Evolutionary conservation across 306 rosid species (phyloP), one percentile per base, ranked within the genome.

Genomic region (Gillenia trifoliata): DNA sequence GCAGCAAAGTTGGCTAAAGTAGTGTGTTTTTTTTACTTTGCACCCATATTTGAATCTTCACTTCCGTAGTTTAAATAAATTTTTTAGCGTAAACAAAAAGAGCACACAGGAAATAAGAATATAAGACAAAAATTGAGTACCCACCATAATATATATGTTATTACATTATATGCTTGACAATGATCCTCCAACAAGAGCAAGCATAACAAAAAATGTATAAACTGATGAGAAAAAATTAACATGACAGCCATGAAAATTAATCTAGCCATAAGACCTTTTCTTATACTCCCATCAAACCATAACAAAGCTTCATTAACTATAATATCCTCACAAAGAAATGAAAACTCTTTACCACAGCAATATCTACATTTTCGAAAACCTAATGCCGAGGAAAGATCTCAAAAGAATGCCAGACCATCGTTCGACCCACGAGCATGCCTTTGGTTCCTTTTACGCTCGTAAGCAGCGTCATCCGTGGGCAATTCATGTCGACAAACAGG

Each of bases 401-500:
- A 86, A 65, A 80, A 78, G 33, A 77, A 47, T 28, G 30, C 73
- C 25, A 62, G 52, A 47, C 52, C 52, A 16, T 47, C 2, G 20
- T 47, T 47, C 52, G 52, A 4, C 20, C 76, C 55, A 65, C 12
- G 73, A 61, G 50, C 77, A 74, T 80, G 78, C 81, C 86, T 75
- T 3, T 43, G 88, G 1, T 75, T 69, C 81, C 79, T 90, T 87
- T 84, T 79, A 56, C 76, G 91, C 78, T 92, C 98, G 79, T 87
- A 90, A 15, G 88, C 87, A 59, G 89, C 86, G 56, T 89, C 93
- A 68, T 86, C 97, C 0, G 98, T 91, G 3, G 91, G 93, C 61
- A 88, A 79, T 81, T 93, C 97, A 38, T 72, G 83, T 11, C 97
- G 96, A 75, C 98, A 93, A 38, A 93, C 93, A 33, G 98, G 97